A percentile compares a stretch with the other conserved stretches of the same genome.
phyloP scores from a whole-genome alignment of 108 stramenopile genomes.

The Nitzschia sp. region DNA sequence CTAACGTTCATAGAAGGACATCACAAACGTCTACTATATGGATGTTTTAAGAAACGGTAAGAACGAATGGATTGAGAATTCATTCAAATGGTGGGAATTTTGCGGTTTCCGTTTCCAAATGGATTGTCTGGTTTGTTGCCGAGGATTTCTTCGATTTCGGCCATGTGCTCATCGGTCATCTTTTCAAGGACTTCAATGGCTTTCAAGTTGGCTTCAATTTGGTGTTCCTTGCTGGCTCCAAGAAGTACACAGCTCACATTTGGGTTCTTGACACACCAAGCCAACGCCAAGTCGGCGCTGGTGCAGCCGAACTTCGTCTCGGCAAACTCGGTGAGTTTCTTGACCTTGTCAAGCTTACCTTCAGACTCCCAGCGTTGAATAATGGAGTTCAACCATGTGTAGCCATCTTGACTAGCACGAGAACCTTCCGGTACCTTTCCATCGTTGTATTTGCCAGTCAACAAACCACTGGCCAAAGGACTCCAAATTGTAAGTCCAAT shows the following conservation, averaged over 20 bases:
- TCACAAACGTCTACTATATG: too few species aligned
- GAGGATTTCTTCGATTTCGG: constrained; percentile 36
- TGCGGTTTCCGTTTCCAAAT: constrained; percentile 9
- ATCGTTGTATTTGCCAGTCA: constrained; percentile 49
- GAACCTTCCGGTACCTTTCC: constrained; percentile 36
- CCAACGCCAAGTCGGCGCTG: constrained; percentile 34
- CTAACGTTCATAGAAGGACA: too few species aligned
- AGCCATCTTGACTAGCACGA: constrained; percentile 35
- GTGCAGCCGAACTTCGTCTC: constrained; percentile 29
- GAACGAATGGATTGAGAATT: too few species aligned
- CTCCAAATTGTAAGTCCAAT: constrained; percentile 44
- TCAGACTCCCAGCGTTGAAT: constrained; percentile 34
- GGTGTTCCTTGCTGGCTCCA: constrained; percentile 40
- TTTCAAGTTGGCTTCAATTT: constrained; percentile 41
- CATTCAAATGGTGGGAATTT: constrained; percentile 6
- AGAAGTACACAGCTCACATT: constrained; percentile 39
- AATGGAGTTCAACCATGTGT: constrained; percentile 31
- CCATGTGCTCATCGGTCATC: constrained; percentile 43
- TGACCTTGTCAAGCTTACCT: constrained; percentile 42
- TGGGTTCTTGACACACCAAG: constrained; percentile 38
- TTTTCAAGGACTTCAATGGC: constrained; percentile 28
- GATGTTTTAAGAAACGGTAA: too few species aligned
- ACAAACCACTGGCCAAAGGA: constrained; percentile 40
- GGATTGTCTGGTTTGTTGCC: constrained; percentile 32
- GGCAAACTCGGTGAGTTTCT: constrained; percentile 38